Evolutionary conservation across 2,329 filamentous ascomycete species (phyloP).

Genomic region (Curvularia verruculosa): DNA sequence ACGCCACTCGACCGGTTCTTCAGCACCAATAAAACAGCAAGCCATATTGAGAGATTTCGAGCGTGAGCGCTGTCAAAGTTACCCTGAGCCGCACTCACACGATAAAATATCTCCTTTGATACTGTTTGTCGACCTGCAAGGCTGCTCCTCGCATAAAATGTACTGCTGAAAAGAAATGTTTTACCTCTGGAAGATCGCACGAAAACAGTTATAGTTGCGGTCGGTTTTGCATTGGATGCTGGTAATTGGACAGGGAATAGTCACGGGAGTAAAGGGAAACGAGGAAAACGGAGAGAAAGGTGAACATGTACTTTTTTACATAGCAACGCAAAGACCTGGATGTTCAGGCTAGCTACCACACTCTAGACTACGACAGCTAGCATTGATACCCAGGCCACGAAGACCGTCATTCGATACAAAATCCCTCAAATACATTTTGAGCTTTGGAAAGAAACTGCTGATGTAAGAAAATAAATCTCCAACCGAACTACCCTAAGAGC

Average conservation of each 20-base stretch:
- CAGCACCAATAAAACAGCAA: not conserved
- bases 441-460: not conserved
- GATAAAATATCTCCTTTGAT: conserved; percentile 45
- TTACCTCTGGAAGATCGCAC: not conserved
- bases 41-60: conserved; percentile 23
- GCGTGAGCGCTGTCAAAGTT: conserved; percentile 45
- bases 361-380: not conserved
- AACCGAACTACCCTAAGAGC: conserved; percentile 9
- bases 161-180: conserved; percentile 23
- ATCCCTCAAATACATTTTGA: not conserved
- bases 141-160: conserved; percentile 36
- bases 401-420: not conserved
- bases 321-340: too few relatives aligned
- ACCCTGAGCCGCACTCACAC: conserved; percentile 34
- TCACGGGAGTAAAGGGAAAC: not conserved
- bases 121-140: conserved; percentile 39
- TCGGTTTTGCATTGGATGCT: not conserved
- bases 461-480: conserved; percentile 31
- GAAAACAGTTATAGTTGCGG: not conserved
- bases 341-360: not conserved
- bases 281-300: not conserved
- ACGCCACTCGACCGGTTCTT: not conserved
- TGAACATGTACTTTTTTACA: not conserved
- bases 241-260: not conserved
- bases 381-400: not conserved